A percentile compares a stretch with the other conserved stretches of the same genome.
Evolutionary conservation across 768 basidiomycete genomes (phyloP).

Genomic region (Amanita polypyramis): DNA sequence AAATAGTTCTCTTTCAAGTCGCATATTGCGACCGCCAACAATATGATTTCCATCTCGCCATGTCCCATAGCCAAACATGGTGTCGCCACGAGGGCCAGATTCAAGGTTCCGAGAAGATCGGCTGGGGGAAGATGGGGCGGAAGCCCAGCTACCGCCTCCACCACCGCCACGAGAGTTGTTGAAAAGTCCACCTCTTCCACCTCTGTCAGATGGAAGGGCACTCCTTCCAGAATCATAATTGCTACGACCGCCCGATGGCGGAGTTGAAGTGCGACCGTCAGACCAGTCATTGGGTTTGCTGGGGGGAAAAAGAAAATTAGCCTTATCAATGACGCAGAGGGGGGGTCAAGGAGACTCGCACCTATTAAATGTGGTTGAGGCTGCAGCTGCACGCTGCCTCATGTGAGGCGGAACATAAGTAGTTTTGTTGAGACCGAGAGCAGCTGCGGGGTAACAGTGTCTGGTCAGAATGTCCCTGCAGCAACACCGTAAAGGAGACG

Average conservation of each 20-base stretch:
- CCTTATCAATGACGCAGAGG: constrained; percentile 6
- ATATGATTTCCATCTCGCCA: constrained; percentile 91
- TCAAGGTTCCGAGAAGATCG: constrained; percentile 31
- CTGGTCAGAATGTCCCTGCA: constrained; percentile 7
- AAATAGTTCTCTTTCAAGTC: constrained; percentile 93
- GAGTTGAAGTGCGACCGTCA: constrained; percentile 60
- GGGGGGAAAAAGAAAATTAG: constrained; percentile 11
- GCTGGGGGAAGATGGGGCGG: constrained; percentile 26
- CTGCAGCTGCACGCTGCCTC: constrained; percentile 84
- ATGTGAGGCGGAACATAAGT: constrained; percentile 86
- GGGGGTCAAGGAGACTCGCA: constrained; percentile 22
- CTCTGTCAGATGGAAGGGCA: constrained; percentile 22
- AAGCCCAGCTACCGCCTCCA: constrained; percentile 30
- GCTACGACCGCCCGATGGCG: constrained; percentile 39
- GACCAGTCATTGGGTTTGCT: constrained; percentile 54
- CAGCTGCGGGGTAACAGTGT: constrained; percentile 31
- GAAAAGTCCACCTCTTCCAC: constrained; percentile 28
- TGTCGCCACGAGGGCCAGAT: constrained; percentile 34
- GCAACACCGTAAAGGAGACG: constrained; percentile 16
- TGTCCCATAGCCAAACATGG: constrained; percentile 46
- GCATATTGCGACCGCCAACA: constrained; percentile 71
- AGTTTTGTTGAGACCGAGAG: constrained; percentile 70
- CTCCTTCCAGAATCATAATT: constrained; percentile 29
- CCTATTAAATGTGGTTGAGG: constrained; percentile 43
- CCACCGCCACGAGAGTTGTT: constrained; percentile 31